Evolutionary conservation across 2,329 filamentous ascomycete species (phyloP).

Genomic region (Cytospora paraplurivora): DNA sequence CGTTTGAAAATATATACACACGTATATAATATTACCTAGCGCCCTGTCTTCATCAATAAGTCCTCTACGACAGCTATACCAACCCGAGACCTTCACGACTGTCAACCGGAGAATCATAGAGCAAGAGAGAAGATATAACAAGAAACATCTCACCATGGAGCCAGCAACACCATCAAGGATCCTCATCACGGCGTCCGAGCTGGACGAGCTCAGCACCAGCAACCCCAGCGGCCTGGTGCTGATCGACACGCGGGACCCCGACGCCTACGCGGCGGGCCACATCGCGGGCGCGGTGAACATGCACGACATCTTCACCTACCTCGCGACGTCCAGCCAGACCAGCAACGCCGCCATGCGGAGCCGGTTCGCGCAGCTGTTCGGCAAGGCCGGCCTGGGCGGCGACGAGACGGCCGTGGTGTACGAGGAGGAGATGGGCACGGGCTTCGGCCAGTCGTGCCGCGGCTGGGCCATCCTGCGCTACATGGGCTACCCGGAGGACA

Average conservation of each 20-base stretch:
- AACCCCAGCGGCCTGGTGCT: neutral
- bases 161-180: neutral
- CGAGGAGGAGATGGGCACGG: conserved; percentile 1
- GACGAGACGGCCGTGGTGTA: neutral
- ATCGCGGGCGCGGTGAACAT: neutral
- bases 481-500: neutral
- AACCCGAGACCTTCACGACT: too few relatives aligned
- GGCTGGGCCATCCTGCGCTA: conserved; percentile 4
- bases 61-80: too few relatives aligned
- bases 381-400: neutral
- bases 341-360: neutral
- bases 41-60: too few relatives aligned
- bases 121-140: too few relatives aligned
- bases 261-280: neutral
- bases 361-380: neutral
- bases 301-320: conserved; percentile 1
- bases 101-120: too few relatives aligned
- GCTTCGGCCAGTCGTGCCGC: neutral
- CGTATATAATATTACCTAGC: too few relatives aligned
- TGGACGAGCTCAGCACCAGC: neutral
- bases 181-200: neutral
- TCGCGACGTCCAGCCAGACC: neutral
- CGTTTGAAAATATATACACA: too few relatives aligned
- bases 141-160: neutral
- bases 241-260: neutral